Conservation (phyloP, 805 yeast genomes). For the Cyberlindnera maclurae region DNA sequence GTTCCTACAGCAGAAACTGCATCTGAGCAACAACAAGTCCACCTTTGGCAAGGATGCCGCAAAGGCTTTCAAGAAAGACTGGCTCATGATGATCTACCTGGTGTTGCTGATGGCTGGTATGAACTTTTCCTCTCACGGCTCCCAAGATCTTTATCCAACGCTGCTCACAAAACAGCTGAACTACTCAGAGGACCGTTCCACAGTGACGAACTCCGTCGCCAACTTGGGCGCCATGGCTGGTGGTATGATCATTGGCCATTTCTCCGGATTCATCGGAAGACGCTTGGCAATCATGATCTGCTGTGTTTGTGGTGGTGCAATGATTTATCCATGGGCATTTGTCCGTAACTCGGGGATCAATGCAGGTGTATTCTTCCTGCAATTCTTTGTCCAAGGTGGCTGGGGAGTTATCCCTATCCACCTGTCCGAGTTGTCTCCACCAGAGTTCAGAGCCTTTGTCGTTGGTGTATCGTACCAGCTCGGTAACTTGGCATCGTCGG, state of each 20-base stretch:
- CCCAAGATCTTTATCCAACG: slow-evolving; percentile 59
- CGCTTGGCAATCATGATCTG: slow-evolving; percentile 45
- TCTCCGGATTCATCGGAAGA: slow-evolving; percentile 49
- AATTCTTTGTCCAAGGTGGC: slow-evolving; percentile 60
- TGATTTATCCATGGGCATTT: slow-evolving; percentile 60
- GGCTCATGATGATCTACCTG: slow-evolving; percentile 52
- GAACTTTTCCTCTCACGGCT: slow-evolving; percentile 56
- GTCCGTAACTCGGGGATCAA: slow-evolving; percentile 39
- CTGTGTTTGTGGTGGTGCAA: slow-evolving; percentile 49
- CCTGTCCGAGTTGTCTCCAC: slow-evolving; percentile 54
- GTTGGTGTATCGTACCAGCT: slow-evolving; percentile 60
- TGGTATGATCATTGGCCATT: slow-evolving; percentile 48
- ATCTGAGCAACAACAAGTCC: slow-evolving; percentile 25
- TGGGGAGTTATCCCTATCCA: slow-evolving; percentile 66
- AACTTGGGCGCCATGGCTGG: slow-evolving; percentile 54
- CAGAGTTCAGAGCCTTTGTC: slow-evolving; percentile 54
- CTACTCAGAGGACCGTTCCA: slow-evolving; percentile 35
- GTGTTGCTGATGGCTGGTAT: slow-evolving; percentile 57
- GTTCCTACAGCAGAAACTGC: slow-evolving; percentile 35
- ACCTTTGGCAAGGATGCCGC: slow-evolving; percentile 27
- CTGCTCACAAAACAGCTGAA: slow-evolving; percentile 39
- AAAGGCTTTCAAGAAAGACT: slow-evolving; percentile 37
- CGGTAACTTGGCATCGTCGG: slow-evolving; percentile 62
- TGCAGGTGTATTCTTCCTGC: slow-evolving; percentile 56
- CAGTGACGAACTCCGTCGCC: slow-evolving; percentile 51